phyloP scores from a whole-genome alignment of 768 basidiomycete species.

The Boletus sp. region DNA sequence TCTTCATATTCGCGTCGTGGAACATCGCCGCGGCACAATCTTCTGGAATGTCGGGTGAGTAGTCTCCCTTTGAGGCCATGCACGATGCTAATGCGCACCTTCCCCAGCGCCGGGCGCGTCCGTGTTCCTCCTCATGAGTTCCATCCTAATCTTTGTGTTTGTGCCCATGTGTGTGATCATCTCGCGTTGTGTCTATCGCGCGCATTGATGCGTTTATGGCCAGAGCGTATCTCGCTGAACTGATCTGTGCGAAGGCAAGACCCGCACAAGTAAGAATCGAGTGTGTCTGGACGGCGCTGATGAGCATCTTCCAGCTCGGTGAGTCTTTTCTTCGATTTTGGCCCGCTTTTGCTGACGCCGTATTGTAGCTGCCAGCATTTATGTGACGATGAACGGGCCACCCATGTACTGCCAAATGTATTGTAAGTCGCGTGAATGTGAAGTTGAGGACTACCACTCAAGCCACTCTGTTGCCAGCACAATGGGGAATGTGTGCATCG shows the following conservation, averaged over 20 bases:
- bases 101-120: conserved; percentile 46
- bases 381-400: conserved; percentile 44
- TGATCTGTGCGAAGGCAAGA: conserved; percentile 35
- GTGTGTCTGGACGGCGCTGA: conserved; percentile 52
- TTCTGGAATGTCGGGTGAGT: conserved; percentile 38
- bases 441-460: conserved; percentile 5
- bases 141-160: conserved; percentile 35
- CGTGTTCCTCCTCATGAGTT: conserved; percentile 48
- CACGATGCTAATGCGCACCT: neutral
- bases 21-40: conserved; percentile 43
- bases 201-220: neutral
- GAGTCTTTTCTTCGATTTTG: neutral
- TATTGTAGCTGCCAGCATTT: conserved; percentile 47
- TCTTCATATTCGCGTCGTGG: conserved; percentile 59
- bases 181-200: neutral
- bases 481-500: conserved; percentile 48
- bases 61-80: neutral
- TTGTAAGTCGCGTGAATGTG: conserved; percentile 30
- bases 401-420: conserved; percentile 34
- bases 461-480: conserved; percentile 22
- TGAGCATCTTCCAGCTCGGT: conserved; percentile 54
- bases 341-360: neutral
- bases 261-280: conserved; percentile 50
- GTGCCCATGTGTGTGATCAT: conserved; percentile 30
- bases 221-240: conserved; percentile 36